A percentile compares a stretch with the other conserved stretches of the same genome.
phyloP scores from a whole-genome alignment of 805 yeast genomes.

The Metschnikowia picachoensis region DNA sequence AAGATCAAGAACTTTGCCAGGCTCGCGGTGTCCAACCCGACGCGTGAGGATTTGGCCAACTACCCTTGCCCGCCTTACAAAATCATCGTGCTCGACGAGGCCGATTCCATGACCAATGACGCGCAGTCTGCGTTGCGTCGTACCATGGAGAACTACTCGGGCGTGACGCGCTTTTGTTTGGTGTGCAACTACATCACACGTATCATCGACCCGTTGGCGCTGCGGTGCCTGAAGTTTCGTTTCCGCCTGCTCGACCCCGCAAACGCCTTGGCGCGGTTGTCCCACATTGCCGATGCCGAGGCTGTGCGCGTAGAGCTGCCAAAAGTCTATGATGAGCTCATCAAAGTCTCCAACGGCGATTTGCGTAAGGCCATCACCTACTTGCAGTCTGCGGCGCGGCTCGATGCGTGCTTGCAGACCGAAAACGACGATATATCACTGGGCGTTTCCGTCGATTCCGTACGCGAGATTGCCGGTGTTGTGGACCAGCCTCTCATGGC shows the following conservation, averaged over 20 bases:
- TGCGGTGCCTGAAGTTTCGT: conserved; percentile 93
- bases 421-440: conserved; percentile 18
- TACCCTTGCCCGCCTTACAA: conserved; percentile 98
- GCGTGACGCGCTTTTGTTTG: conserved; percentile 84
- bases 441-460: conserved; percentile 42
- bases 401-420: conserved; percentile 9
- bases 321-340: conserved; percentile 57
- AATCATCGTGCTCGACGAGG: conserved; percentile 88
- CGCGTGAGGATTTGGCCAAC: conserved; percentile 57
- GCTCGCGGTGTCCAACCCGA: conserved; percentile 75
- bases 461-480: conserved; percentile 75
- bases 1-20: conserved; percentile 86
- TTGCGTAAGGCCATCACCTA: conserved; percentile 88
- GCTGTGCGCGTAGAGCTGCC: conserved; percentile 34
- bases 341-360: conserved; percentile 82
- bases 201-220: conserved; percentile 93
- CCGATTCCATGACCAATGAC: conserved; percentile 95
- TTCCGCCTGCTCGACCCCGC: conserved; percentile 72
- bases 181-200: conserved; percentile 96
- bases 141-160: conserved; percentile 88
- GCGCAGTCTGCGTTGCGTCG: conserved; percentile 95
- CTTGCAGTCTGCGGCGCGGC: conserved; percentile 47
- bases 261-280: conserved; percentile 67
- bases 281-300: conserved; percentile 50
- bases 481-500: conserved; percentile 51